Evolutionary conservation across 179 eudicot genomes (phyloP), one percentile per base, ranked within the genome.

Genomic region (Beta corolliflora): DNA sequence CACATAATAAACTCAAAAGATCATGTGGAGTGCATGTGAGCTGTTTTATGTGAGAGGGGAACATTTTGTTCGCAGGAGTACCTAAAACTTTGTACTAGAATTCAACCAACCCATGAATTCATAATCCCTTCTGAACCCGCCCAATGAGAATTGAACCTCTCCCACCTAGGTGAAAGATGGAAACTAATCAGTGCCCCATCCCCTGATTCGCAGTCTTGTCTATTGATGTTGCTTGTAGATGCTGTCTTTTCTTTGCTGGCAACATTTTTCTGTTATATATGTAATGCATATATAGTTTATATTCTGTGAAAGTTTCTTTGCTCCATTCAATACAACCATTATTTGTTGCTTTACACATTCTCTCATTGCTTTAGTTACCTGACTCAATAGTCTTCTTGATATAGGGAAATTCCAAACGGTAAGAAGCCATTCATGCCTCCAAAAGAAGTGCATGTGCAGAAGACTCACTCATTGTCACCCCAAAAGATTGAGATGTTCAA

Each of bases 381-480:
- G 10, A 74, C 59, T 31, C 16, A 16, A 56, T 59, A 53, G n/a
- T 53, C 68, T 73, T 66, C 61, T 75, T 65, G 54, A 45, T 78
- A 44, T 71, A 92, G 93, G 81, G 91, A 88, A 63, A 85, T 83
- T 19, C 85, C 85, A 46, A 89, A 89, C 45, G 85, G 52, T 4
- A 90, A 83, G 52, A 90, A 88, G 86, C 93, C 92, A 41, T 87
- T 58, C 82, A 77, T 70, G 81, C 92, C 95, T 16, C 95, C 95
- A 9, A 81, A 85, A 63, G 92, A 90, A 82, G 91, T 89, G 23
- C 93, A 87, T 77, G 89, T 84, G 45, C 95, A 92, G 69, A 88
- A 85, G 78, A 88, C 91, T 45, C 93, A 92, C 83, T 84, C 95
- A 54, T 82, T 92, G 88, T 90, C 93, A 46, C 92, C 90, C 9